Evolutionary conservation across 169 alveolate genomes (phyloP), one percentile per base, ranked within the genome.

Genomic region (Plasmodium vinckei): DNA sequence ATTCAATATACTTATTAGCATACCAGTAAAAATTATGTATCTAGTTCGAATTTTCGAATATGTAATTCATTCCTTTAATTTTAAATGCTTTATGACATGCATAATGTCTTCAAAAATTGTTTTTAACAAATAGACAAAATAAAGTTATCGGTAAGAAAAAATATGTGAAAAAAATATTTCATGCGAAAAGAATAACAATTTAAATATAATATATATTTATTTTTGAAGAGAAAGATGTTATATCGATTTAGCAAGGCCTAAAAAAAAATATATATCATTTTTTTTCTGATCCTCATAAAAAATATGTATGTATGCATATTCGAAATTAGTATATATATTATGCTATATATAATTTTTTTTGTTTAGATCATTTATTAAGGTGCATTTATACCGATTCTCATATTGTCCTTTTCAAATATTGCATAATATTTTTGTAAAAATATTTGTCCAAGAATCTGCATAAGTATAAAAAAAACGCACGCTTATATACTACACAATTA

Each of bases 401-500:
- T 79, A 51, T 79, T 79, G 33, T 79, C 89, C 71, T 79, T 79
- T 79, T 65, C 89, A 67, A 79, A 79, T 64, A 79, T 79, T 79
- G 89, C 89, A 39, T 79, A 79, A 67, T 79, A 79, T 70, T 79
- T 79, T 65, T 79, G 90, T 60, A 82, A 82, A 57, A 82, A 82
- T 82, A 82, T 56, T 82, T 82, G 90, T 4, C 90, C 90, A 65
- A 82, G 90, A 67, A 82, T 67, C 90, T 82, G 59, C 10, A 82
- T 9, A 65, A 53, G 27, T 25, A 59, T 25, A 39, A 17, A 39
- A 57, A 56, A 15, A n/a, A 19, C 5, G 19, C 25, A 12, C 65
- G 4, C 9, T n/a, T 57, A 13, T 33, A 54, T 33, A n/a, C 33
- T 72, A 23, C 46, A 42, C 65, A n/a, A 5, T 56, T 51, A 61